phyloP scores from a whole-genome alignment of 768 basidiomycete species.

The Trametes cinnabarina region DNA sequence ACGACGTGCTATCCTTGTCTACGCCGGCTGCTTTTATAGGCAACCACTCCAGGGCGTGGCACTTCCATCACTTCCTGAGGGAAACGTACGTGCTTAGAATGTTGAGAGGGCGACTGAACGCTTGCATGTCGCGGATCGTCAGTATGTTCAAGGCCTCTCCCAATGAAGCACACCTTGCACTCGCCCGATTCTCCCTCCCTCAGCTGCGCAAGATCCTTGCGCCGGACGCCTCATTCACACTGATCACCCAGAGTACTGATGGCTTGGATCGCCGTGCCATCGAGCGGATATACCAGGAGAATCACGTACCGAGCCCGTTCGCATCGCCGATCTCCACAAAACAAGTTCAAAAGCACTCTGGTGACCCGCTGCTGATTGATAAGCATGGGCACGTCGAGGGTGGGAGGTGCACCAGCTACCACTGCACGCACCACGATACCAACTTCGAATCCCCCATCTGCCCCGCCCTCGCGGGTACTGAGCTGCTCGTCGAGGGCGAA shows the following conservation, averaged over 20 bases:
- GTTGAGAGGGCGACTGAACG: not conserved
- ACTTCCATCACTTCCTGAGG: slow-evolving; percentile 59
- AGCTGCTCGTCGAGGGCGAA: slow-evolving; percentile 22
- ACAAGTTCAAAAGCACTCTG: not conserved
- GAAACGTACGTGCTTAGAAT: slow-evolving; percentile 28
- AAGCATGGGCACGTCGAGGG: slow-evolving; percentile 63
- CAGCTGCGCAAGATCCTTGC: slow-evolving; percentile 36
- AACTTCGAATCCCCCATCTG: slow-evolving; percentile 28
- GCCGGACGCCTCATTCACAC: slow-evolving; percentile 44
- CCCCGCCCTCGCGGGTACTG: slow-evolving; percentile 20
- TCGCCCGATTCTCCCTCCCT: slow-evolving; percentile 46
- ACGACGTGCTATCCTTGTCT: slow-evolving; percentile 46
- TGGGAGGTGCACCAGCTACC: slow-evolving; percentile 38
- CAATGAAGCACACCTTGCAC: slow-evolving; percentile 55
- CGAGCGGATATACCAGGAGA: slow-evolving; percentile 10
- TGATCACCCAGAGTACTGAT: slow-evolving; percentile 62
- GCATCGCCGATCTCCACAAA: not conserved
- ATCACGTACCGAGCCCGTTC: not conserved
- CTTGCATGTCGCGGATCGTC: not conserved
- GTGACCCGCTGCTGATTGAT: slow-evolving; percentile 35
- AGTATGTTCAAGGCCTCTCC: slow-evolving; percentile 38
- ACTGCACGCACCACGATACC: slow-evolving; percentile 41
- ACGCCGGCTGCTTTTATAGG: slow-evolving; percentile 48
- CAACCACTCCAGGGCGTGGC: slow-evolving; percentile 51
- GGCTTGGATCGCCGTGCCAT: slow-evolving; percentile 44